Conservation (phyloP, 768 basidiomycete species). For the Omphalotus guepiniiformis region DNA sequence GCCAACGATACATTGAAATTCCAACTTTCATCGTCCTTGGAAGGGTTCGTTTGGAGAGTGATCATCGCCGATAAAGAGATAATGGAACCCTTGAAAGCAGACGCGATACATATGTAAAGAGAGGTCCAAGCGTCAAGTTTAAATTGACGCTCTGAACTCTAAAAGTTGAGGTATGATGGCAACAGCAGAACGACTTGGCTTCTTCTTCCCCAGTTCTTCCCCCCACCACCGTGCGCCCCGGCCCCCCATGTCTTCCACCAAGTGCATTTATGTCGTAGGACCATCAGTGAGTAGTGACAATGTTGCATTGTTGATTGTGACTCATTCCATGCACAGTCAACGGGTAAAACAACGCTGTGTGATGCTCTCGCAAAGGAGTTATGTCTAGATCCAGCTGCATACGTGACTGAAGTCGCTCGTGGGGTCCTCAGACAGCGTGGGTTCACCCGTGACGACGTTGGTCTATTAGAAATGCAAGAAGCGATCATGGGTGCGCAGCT, state of each 20-base stretch:
- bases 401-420: conserved; percentile 61
- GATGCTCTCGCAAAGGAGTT: conserved; percentile 42
- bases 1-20: conserved; percentile 35
- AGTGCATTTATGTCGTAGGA: conserved; percentile 42
- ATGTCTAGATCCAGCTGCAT: conserved; percentile 31
- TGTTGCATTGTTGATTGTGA: neutral
- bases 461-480: conserved; percentile 53
- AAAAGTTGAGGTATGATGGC: too few relatives aligned
- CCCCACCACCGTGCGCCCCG: neutral
- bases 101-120: too few relatives aligned
- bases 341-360: conserved; percentile 70
- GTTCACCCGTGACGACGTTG: conserved; percentile 48
- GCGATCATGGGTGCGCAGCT: conserved; percentile 60
- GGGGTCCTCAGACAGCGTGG: conserved; percentile 49
- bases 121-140: neutral
- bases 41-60: conserved; percentile 35
- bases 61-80: conserved; percentile 26
- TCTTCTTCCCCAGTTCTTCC: neutral
- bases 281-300: conserved; percentile 37
- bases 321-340: conserved; percentile 29
- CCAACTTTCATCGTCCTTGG: conserved; percentile 51
- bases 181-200: too few relatives aligned
- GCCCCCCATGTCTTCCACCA: neutral
- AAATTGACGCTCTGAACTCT: neutral
- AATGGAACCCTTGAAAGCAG: neutral